phyloP scores from a whole-genome alignment of 257 asterid species.

The Knoxia roxburghii region DNA sequence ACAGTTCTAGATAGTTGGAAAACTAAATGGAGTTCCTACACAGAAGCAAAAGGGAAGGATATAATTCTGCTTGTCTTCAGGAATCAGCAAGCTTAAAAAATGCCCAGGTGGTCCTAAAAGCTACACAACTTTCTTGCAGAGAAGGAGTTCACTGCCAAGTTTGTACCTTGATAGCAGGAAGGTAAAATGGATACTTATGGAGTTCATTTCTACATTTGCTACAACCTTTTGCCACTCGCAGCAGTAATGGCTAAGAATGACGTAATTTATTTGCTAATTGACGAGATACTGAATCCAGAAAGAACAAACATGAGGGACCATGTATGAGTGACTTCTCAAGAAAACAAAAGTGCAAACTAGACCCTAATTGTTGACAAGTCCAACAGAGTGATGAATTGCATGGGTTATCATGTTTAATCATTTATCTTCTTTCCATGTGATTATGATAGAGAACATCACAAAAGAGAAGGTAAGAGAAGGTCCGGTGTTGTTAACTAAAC shows the following conservation, averaged over 20 bases:
- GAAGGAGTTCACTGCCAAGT: neutral
- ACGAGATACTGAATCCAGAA: neutral
- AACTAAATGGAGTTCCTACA: neutral
- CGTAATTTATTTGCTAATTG: neutral
- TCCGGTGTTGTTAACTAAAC: neutral
- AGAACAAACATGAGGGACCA: neutral
- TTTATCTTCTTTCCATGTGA: neutral
- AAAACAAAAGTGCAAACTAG: neutral
- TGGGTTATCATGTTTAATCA: neutral
- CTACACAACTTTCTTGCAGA: neutral
- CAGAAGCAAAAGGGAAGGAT: neutral
- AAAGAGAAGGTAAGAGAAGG: neutral
- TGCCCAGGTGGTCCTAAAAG: neutral
- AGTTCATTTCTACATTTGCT: no score
- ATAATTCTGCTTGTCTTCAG: neutral
- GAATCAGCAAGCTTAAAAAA: neutral
- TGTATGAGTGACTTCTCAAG: neutral
- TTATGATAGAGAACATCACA: neutral
- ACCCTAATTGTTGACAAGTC: neutral
- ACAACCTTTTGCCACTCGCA: no score
- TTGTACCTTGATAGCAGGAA: neutral
- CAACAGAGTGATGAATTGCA: neutral
- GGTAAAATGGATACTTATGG: neutral
- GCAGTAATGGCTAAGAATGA: neutral
- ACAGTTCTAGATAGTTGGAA: neutral